These are phyloP conservation scores for Spergularia marina DNA, from an alignment of 148 eudicot species.

Conservation along the genomic window DNA sequence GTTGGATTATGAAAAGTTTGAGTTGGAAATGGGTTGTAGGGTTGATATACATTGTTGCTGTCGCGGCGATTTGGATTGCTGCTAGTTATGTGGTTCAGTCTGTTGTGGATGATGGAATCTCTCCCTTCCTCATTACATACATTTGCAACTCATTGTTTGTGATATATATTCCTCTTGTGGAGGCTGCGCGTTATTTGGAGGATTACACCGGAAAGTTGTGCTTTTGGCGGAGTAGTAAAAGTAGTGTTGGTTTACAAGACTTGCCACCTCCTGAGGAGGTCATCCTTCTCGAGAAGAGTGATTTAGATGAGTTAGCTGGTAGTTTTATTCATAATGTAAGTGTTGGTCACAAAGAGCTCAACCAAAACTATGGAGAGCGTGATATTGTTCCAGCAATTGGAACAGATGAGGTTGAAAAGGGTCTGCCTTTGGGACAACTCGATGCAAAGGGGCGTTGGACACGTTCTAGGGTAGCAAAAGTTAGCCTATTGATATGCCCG, in stretches of 20 bases:
- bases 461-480: conserved; percentile 76
- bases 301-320: conserved; percentile 26
- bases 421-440: conserved; percentile 25
- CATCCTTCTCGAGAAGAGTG: conserved; percentile 47
- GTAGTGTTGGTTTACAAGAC: conserved; percentile 29
- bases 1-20: conserved; percentile 51
- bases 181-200: conserved; percentile 67
- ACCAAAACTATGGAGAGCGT: conserved; percentile 5
- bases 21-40: conserved; percentile 83
- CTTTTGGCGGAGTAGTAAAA: conserved; percentile 50
- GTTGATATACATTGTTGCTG: conserved; percentile 69
- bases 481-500: conserved; percentile 86
- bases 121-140: conserved; percentile 89
- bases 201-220: conserved; percentile 48
- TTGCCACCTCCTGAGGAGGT: conserved; percentile 50
- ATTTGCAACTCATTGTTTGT: conserved; percentile 90
- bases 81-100: conserved; percentile 96
- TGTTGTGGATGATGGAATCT: conserved; percentile 85
- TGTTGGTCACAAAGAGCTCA: conserved; percentile 23
- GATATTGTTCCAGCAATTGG: conserved; percentile 8
- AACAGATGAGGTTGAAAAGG: conserved; percentile 18
- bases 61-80: conserved; percentile 94
- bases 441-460: conserved; percentile 96
- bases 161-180: conserved; percentile 72
- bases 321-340: conserved; percentile 17